Evolutionary conservation across 768 basidiomycete genomes (phyloP), one percentile per base, ranked within the genome.

Genomic region (Naematelia encephala): DNA sequence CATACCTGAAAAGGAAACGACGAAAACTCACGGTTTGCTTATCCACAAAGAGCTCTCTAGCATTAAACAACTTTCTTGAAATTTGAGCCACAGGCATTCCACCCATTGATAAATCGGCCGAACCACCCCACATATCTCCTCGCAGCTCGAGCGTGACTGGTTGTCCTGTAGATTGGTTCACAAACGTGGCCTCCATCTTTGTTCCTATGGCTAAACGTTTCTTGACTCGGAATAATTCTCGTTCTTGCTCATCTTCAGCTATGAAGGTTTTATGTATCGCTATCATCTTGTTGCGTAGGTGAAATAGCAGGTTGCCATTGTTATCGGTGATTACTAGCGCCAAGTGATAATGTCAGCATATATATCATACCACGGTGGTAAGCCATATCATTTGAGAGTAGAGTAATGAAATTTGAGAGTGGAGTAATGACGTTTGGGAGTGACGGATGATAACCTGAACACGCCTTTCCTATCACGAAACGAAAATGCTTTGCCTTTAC

Each of bases 121-220:
- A 66, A 14, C 75, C 69, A 13, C 69, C 73, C 64, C 64, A 70
- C 64, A 75, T 70, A 51, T 74, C 69, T n/a, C 77, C 77, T 4
- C 59, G 47, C 2, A 75, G 57, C 5, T 64, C 57, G 27, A 78
- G 59, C 10, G 67, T 67, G 19, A 63, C 51, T 1, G 57, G 58
- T 21, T 62, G 58, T 0, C 62, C 61, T n/a, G 73, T 72, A 1
- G 72, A 56, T 1, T 56, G 50, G 58, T 77, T 77, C 8, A 46
- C 59, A 54, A 78, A 78, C 1, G 59, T 64, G 11, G 74, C 74
- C 39, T 67, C 57, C 69, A 77, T 72, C 64, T 74, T 74, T 19
- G 72, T 64, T 2, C 73, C 68, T 45, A 78, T 65, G 67, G 52
- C 14, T 26, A 23, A 25, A 10, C 5, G 14, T 54, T 66, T 63